Percentiles rank a stretch among this genome's conserved stretches.
These are phyloP conservation scores for Basipetospora sp. DNA, from an alignment of 2,329 filamentous ascomycete genomes.

Conservation along the genomic window DNA sequence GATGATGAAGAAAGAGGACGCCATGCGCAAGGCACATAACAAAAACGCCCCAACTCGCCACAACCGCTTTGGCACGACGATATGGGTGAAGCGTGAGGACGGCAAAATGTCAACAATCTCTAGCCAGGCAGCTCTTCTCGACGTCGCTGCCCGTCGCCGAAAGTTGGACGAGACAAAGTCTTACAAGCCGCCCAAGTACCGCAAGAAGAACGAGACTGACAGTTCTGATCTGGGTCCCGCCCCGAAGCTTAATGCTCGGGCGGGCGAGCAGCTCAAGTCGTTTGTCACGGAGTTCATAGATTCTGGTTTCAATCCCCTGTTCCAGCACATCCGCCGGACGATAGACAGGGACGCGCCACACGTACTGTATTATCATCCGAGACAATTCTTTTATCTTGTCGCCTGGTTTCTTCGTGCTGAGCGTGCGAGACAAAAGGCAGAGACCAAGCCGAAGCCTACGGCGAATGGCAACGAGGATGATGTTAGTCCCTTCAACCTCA, in stretches of 20 bases:
- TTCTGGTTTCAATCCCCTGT: slow-evolving; percentile 85
- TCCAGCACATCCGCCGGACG: slow-evolving; percentile 70
- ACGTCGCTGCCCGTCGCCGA: slow-evolving; percentile 56
- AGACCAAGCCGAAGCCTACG: slow-evolving; percentile 27
- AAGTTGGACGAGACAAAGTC: slow-evolving; percentile 88
- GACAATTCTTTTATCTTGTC: slow-evolving; percentile 83
- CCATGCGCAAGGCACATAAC: slow-evolving; percentile 65
- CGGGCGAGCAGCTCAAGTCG: slow-evolving; percentile 58
- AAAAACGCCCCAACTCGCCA: slow-evolving; percentile 72
- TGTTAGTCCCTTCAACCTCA: slow-evolving; percentile 65
- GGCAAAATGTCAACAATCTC: slow-evolving; percentile 74
- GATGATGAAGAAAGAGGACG: slow-evolving; percentile 67
- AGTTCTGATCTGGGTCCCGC: slow-evolving; percentile 64
- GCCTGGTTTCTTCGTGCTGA: slow-evolving; percentile 89
- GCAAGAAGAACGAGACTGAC: slow-evolving; percentile 45
- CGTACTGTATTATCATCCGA: slow-evolving; percentile 58
- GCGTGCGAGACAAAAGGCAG: slow-evolving; percentile 49
- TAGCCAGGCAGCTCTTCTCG: slow-evolving; percentile 70
- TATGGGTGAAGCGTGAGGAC: slow-evolving; percentile 83
- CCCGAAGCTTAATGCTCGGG: slow-evolving; percentile 52
- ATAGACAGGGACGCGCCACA: slow-evolving; percentile 81
- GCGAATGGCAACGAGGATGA: slow-evolving; percentile 21
- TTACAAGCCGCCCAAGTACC: slow-evolving; percentile 64
- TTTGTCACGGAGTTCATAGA: slow-evolving; percentile 93
- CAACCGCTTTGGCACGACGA: slow-evolving; percentile 90